Base-by-base conservation (phyloP, 2,329 filamentous ascomycete species). In the Xylaria sp. region DNA sequence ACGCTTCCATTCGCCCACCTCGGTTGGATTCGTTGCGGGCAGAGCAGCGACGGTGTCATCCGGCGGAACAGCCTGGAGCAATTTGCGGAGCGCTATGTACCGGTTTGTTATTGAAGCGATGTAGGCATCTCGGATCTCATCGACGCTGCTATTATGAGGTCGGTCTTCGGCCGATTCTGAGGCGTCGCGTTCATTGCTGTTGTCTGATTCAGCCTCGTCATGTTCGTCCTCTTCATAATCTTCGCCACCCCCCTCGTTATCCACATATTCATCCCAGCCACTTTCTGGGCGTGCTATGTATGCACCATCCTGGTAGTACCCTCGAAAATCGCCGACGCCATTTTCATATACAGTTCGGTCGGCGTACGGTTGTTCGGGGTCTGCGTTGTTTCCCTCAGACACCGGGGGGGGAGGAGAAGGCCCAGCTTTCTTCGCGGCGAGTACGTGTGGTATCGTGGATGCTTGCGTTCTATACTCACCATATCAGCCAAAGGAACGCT, bases 271-370 rank as follows among this genome's bases (percentile, higher is more conserved):
- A 23, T 67, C 67, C 27, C 74, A 62, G 27, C 75, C 70, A 17
- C 73, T 67, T 11, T 81, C 77, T 0, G 85, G 82, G 2, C 83
- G 80, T 3, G 88, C 90, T 23, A 89, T 86, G 73, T 92, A 97
- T 37, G 91, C 90, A 49, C 92, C 93, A 68, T 96, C 91, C 15
- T 87, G 80, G 73, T 91, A 95, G 71, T 86, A 88, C 10, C 89
- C 90, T 57, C 84, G 77, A 21, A 81, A 78, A 69, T 89, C 85
- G 54, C 83, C 81, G 19, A 76, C 64, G 5, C 80, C 80, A 58
- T 79, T 73, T 8, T 79, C 71, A 69, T 87, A 87, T 41, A 84
- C 79, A 31, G 71, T 73, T 52, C 76, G 74, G 60, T 83, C 79
- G 3, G 74, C 54, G 15, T 67, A 25, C n/a, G 73, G 69, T 9